These are phyloP conservation scores for Colletotrichum brevisporum DNA, from an alignment of 2,329 filamentous ascomycete species.

Conservation along the genomic window DNA sequence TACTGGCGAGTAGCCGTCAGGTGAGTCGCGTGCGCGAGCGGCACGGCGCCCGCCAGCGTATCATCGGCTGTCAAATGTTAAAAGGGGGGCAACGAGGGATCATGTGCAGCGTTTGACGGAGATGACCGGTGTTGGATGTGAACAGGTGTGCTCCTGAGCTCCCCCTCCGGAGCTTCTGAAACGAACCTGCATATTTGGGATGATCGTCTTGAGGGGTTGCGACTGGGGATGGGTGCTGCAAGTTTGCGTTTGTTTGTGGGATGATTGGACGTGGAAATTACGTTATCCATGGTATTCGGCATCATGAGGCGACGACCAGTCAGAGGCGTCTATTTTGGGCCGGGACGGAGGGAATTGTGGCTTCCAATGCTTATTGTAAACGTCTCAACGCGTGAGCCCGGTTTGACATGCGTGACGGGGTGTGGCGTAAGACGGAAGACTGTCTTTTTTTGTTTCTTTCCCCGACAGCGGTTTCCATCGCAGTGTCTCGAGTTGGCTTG, in stretches of 20 bases:
- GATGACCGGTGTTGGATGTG: conserved; percentile 36
- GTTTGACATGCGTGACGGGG: conserved; percentile 25
- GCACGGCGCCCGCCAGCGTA: conserved; percentile 1
- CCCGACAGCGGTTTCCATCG: conserved; percentile 34
- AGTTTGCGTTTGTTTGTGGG: conserved; percentile 16
- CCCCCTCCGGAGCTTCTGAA: conserved; percentile 35
- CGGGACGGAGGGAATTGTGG: neutral
- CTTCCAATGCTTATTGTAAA: conserved; percentile 23
- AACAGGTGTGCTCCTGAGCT: conserved; percentile 18
- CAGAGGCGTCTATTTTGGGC: conserved; percentile 24
- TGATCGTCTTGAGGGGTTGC: conserved; percentile 17
- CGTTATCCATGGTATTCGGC: conserved; percentile 4
- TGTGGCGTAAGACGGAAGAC: conserved; percentile 18
- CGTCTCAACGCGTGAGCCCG: conserved; percentile 13
- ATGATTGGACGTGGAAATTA: conserved; percentile 20
- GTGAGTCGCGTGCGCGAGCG: conserved; percentile 11
- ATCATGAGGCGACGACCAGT: neutral
- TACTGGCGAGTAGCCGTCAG: conserved; percentile 9
- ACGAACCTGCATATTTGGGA: conserved; percentile 35
- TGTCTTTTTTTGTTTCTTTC: conserved; percentile 29
- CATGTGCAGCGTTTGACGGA: conserved; percentile 34
- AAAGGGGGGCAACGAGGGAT: conserved; percentile 26
- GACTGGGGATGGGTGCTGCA: conserved; percentile 2
- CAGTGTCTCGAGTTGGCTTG: conserved; percentile 28
- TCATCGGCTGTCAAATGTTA: conserved; percentile 26